Evolutionary conservation across 768 basidiomycete species (phyloP).

Genomic region (Galerina sulciceps): DNA sequence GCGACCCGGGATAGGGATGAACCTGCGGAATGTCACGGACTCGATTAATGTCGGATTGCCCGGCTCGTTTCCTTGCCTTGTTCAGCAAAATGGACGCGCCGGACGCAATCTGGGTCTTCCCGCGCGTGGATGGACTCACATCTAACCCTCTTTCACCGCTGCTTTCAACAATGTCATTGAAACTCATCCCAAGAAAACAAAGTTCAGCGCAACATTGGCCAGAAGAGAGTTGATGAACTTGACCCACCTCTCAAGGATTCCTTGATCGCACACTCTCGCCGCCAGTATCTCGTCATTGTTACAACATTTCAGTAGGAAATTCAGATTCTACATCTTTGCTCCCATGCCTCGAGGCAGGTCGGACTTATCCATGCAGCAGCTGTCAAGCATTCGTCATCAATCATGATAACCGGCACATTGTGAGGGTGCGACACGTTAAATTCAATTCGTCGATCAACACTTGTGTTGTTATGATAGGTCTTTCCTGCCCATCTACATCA

Average conservation of each 20-base stretch:
- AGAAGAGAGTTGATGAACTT: neutral
- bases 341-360: neutral
- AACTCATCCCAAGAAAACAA: neutral
- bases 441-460: conserved; percentile 18
- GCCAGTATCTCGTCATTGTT: neutral
- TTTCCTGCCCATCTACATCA: conserved; percentile 18
- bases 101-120: no score
- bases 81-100: no score
- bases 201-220: neutral
- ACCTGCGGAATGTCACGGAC: no score
- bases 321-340: neutral
- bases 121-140: no score
- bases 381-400: neutral
- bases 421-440: conserved; percentile 18
- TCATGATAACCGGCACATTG: conserved; percentile 6
- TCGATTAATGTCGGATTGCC: no score
- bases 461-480: conserved; percentile 8
- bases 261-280: neutral
- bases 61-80: no score
- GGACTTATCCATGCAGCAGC: neutral
- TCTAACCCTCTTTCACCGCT: neutral
- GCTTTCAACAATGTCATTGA: neutral
- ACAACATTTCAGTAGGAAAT: conserved; percentile 1
- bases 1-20: no score
- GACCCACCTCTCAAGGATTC: neutral